phyloP scores from a whole-genome alignment of 768 basidiomycete genomes.

The Panus rudis region DNA sequence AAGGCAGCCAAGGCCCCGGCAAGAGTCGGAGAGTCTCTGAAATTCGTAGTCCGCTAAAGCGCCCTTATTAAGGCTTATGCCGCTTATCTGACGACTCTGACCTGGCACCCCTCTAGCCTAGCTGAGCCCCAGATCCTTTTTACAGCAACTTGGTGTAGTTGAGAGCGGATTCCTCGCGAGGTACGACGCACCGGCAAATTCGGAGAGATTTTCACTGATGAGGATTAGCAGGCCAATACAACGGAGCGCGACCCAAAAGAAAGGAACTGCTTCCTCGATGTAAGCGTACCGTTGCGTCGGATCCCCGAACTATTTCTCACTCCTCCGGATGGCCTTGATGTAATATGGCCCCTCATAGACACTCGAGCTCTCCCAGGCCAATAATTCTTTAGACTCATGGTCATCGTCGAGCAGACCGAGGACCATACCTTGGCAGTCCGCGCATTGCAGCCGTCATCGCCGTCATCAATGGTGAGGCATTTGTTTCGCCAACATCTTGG shows the following conservation, averaged over 20 bases:
- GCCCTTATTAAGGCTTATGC: no score
- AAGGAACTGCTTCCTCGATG: constrained; percentile 8
- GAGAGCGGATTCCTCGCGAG: no score
- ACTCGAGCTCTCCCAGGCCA: background rate
- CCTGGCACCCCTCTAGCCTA: no score
- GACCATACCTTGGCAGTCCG: constrained; percentile 11
- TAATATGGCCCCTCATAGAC: background rate
- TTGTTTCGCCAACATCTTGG: constrained; percentile 1
- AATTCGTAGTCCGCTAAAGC: no score
- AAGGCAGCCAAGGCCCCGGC: no score
- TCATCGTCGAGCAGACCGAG: constrained; percentile 10
- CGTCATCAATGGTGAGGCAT: background rate
- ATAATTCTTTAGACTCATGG: constrained; percentile 3
- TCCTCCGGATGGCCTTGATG: background rate
- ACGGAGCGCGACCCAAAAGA: constrained; percentile 10
- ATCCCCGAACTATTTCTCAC: constrained; percentile 20
- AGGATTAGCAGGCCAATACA: constrained; percentile 16
- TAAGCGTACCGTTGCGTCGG: constrained; percentile 19
- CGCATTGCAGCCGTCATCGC: background rate
- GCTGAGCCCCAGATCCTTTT: no score
- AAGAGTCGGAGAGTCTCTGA: no score
- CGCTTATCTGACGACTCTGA: no score
- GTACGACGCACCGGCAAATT: no score
- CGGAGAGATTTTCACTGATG: no score
- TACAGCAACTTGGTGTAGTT: no score